These are phyloP conservation scores for Thecaphora frezii DNA, from an alignment of 1,284 basidiomycete genomes.

Conservation along the genomic window DNA sequence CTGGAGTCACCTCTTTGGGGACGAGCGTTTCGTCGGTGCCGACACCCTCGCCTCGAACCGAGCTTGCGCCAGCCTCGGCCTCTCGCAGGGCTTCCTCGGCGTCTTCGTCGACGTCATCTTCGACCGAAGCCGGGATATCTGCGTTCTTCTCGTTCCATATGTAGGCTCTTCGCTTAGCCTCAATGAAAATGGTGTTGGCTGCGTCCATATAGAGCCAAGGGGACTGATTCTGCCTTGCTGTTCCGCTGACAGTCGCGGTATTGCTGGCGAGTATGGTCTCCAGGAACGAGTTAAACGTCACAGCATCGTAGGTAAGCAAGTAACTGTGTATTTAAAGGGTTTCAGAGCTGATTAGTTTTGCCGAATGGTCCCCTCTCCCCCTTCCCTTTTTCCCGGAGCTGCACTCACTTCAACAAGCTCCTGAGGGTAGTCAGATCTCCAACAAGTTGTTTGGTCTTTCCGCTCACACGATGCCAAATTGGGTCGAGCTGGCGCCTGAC, in stretches of 20 bases:
- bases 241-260: conserved; percentile 59
- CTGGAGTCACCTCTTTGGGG: conserved; percentile 77
- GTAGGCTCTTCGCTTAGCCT: conserved; percentile 80
- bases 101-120: conserved; percentile 35
- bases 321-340: conserved; percentile 65
- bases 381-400: neutral
- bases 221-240: conserved; percentile 66
- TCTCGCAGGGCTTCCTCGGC: conserved; percentile 56
- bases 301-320: conserved; percentile 84
- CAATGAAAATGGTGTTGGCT: conserved; percentile 81
- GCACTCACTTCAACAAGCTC: conserved; percentile 74
- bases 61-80: conserved; percentile 6
- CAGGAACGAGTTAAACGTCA: conserved; percentile 87
- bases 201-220: conserved; percentile 87
- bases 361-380: neutral
- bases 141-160: conserved; percentile 62
- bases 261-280: conserved; percentile 84
- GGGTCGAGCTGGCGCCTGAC: conserved; percentile 87
- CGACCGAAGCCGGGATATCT: conserved; percentile 1
- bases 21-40: conserved; percentile 52
- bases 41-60: no score
- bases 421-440: conserved; percentile 83
- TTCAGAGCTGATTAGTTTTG: neutral
- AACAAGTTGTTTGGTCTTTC: conserved; percentile 87
- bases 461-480: conserved; percentile 94